Percentiles rank a stretch among this genome's conserved stretches.
Evolutionary conservation across 1,139 yeast genomes (phyloP).

Genomic region (Lodderomyces metapsilosis): DNA sequence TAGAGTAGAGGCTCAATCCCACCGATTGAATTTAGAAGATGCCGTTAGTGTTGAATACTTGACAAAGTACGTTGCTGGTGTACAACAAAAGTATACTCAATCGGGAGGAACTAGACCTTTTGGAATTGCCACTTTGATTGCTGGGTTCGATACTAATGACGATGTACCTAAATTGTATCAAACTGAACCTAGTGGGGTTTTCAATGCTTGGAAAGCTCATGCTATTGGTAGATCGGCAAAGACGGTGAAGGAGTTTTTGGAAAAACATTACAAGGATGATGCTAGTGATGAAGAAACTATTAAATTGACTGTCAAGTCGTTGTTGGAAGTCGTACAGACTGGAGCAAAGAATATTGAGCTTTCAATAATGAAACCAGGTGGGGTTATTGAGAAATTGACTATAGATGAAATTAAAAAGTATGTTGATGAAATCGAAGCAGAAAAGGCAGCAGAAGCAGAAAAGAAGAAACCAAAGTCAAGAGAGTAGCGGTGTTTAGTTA

Average conservation of each 20-base stretch:
- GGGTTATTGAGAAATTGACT: constrained; percentile 51
- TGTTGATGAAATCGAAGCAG: constrained; percentile 85
- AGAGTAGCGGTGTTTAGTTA: constrained; percentile 13
- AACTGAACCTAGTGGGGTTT: constrained; percentile 97
- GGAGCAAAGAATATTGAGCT: constrained; percentile 96
- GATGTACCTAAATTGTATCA: constrained; percentile 79
- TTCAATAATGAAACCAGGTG: constrained; percentile 76
- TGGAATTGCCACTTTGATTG: constrained; percentile 91
- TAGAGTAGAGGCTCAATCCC: constrained; percentile 96
- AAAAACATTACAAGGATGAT: constrained; percentile 80
- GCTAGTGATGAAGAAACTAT: constrained; percentile 70
- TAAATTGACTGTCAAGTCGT: constrained; percentile 77
- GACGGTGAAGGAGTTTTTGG: constrained; percentile 93
- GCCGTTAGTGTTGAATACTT: constrained; percentile 90
- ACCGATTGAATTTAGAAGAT: constrained; percentile 88
- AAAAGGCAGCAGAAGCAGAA: constrained; percentile 87
- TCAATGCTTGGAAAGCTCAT: constrained; percentile 98
- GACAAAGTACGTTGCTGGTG: constrained; percentile 93
- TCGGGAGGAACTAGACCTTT: constrained; percentile 96
- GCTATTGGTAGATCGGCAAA: constrained; percentile 95
- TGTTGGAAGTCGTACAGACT: constrained; percentile 95
- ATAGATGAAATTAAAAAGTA: constrained; percentile 73
- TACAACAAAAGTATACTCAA: constrained; percentile 96
- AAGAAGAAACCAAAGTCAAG: constrained; percentile 63
- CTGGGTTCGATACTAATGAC: constrained; percentile 92